Conservation (phyloP, 2,329 filamentous ascomycete species). For the Neofusicoccum ribis region DNA sequence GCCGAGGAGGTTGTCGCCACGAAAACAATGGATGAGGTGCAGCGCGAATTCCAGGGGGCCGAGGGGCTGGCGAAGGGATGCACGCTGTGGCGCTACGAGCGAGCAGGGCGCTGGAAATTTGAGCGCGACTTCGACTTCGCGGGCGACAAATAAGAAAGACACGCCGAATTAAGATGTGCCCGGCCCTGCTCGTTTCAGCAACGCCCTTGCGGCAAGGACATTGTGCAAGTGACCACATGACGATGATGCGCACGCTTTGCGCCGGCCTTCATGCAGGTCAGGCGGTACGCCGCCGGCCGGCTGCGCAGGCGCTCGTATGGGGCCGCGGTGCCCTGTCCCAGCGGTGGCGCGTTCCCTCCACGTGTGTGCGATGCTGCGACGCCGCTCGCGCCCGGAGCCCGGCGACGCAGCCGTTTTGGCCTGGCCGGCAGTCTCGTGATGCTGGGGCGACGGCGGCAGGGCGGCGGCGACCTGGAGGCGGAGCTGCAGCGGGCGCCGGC, state of each 20-base stretch:
- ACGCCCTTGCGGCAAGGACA: constrained; percentile 5
- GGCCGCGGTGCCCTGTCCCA: background rate
- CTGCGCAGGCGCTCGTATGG: constrained; percentile 1
- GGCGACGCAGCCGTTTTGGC: background rate
- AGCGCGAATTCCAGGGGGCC: constrained; percentile 32
- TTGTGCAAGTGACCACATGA: constrained; percentile 15
- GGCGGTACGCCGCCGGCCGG: background rate
- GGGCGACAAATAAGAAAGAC: background rate
- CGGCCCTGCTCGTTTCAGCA: background rate
- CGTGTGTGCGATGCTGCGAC: constrained; percentile 11
- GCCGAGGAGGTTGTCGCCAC: constrained; percentile 41
- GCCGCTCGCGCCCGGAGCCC: background rate
- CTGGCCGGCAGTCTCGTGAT: background rate
- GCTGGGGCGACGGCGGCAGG: constrained; percentile 3
- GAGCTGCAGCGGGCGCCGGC: background rate
- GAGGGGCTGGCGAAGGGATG: constrained; percentile 40
- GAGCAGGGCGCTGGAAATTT: constrained; percentile 42
- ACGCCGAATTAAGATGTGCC: constrained; percentile 11
- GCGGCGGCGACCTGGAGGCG: background rate
- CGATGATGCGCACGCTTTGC: background rate
- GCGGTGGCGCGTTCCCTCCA: constrained; percentile 10
- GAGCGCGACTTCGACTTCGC: constrained; percentile 38
- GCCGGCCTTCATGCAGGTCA: background rate
- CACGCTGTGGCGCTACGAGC: constrained; percentile 44
- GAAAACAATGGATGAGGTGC: constrained; percentile 38